Base-by-base conservation (phyloP, 2,329 filamentous ascomycete species). In the Colletotrichum camelliae region DNA sequence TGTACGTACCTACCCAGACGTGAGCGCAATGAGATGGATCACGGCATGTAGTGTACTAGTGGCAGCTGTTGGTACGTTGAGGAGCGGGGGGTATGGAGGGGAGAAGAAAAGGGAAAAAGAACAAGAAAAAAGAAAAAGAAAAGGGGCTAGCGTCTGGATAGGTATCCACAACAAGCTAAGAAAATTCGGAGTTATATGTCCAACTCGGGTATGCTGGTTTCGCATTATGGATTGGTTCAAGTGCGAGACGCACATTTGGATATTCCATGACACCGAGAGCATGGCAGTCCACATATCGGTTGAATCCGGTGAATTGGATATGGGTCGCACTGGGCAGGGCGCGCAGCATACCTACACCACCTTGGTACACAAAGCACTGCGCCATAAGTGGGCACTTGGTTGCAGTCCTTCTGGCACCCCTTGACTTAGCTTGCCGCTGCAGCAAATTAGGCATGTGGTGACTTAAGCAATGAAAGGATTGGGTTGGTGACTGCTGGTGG, bases 221-320 rank as follows among this genome's bases (percentile, higher is more conserved):
- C 37, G 37, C 27, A 29, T 18, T 18, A n/a, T 60, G 27, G 57
- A 60, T n/a, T 31, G n/a, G 33, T 29, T 21, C 33, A 43, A 48
- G 58, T 67, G 67, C 66, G 35, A 74, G 66, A 70, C 71, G 66
- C 71, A 74, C 66, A 58, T 65, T 70, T 24, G n/a, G 43, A 55
- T 69, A 24, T 74, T 48, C 71, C 57, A 74, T 27, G 58, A 74
- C 70, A 62, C 71, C 66, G 58, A 74, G 70, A 31, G 43, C 52
- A 29, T 21, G 58, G 33, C 33, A 52, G 27, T 57, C 71, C 71
- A 74, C 66, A 70, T 74, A 67, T 58, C 71, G 66, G 67, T 39
- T 58, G 43, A 74, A 70, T 57, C 71, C 66, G 58, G 43, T 39
- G 58, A 27, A 43, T 57, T 58, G 71, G 71, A 43, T 74, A 70